phyloP scores from a whole-genome alignment of 306 rosid species.

The Quercus rubra region DNA sequence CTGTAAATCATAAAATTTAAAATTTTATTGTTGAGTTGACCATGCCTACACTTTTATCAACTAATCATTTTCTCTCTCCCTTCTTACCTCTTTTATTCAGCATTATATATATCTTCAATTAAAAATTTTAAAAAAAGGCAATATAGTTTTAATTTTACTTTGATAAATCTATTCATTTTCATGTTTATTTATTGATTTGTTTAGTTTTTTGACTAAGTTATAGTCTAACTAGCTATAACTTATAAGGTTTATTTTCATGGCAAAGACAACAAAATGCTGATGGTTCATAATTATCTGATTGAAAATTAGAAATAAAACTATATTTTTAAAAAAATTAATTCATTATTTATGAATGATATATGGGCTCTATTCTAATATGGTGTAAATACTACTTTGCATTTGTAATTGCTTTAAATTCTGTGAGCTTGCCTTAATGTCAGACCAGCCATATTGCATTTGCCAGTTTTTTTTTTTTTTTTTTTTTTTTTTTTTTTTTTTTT shows the following conservation, averaged over 20 bases:
- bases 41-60: neutral
- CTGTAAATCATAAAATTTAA: neutral
- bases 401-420: neutral
- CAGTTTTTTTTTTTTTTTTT: neutral
- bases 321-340: neutral
- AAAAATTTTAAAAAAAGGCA: neutral
- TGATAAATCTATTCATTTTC: neutral
- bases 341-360: neutral
- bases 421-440: neutral
- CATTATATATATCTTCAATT: neutral
- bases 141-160: neutral
- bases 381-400: neutral
- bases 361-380: neutral
- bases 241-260: slow-evolving; percentile 1
- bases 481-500: neutral
- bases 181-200: neutral
- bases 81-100: neutral
- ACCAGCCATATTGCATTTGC: neutral
- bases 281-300: slow-evolving; percentile 5
- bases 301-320: neutral
- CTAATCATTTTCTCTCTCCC: neutral
- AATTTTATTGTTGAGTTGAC: neutral
- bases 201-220: neutral
- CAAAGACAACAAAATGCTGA: neutral
- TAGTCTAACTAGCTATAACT: neutral